Conservation (phyloP, 352 stramenopile species). For the Phytophthora constricta region DNA sequence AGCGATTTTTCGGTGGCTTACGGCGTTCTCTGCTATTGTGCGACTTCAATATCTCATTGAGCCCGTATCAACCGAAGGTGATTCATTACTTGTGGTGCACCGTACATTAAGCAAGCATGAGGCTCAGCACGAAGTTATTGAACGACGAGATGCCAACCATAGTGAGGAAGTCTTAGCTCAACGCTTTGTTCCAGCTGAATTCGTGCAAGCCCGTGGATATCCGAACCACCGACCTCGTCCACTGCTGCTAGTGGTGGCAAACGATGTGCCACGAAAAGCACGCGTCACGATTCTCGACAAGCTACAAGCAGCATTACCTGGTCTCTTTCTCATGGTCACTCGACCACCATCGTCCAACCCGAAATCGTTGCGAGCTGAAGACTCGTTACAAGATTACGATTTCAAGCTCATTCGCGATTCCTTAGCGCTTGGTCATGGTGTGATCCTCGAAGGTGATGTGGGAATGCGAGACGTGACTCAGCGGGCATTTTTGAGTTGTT, state of each 20-base stretch:
- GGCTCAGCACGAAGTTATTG: conserved; percentile 46
- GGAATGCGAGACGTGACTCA: conserved; percentile 68
- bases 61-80: neutral
- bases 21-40: conserved; percentile 47
- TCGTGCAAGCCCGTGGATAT: conserved; percentile 44
- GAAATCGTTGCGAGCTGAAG: conserved; percentile 5
- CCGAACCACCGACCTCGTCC: conserved; percentile 52
- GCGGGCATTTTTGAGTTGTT: conserved; percentile 62
- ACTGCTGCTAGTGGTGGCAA: conserved; percentile 70
- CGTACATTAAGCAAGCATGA: conserved; percentile 47
- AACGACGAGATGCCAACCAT: conserved; percentile 43
- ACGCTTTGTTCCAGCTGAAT: conserved; percentile 62
- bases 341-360: conserved; percentile 28
- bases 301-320: conserved; percentile 58
- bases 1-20: conserved; percentile 67
- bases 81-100: conserved; percentile 46
- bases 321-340: conserved; percentile 77
- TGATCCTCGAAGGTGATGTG: conserved; percentile 84
- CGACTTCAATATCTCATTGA: conserved; percentile 57
- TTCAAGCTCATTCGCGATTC: conserved; percentile 44
- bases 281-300: conserved; percentile 46
- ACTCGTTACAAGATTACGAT: conserved; percentile 29
- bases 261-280: conserved; percentile 64
- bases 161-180: conserved; percentile 51
- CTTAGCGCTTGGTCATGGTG: conserved; percentile 55